Percentiles rank a stretch among this genome's conserved stretches.
Conservation (phyloP, 495 filamentous ascomycete genomes). For the Penicillium nucicola region DNA sequence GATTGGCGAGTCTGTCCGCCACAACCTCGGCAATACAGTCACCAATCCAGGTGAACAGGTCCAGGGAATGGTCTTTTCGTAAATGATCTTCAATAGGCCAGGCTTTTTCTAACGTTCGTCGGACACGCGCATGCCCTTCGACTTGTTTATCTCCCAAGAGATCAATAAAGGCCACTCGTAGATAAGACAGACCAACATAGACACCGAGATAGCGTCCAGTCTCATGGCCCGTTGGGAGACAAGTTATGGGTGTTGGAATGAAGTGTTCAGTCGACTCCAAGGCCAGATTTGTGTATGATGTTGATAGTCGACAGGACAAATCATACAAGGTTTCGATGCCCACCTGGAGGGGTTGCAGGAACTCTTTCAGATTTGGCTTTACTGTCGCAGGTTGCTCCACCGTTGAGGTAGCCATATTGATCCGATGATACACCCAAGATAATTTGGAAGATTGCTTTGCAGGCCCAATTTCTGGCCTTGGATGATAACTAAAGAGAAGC, state of each 20-base stretch:
- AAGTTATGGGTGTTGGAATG: constrained; percentile 68
- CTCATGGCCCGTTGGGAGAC: constrained; percentile 56
- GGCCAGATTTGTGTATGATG: constrained; percentile 56
- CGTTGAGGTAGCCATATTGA: too few species aligned
- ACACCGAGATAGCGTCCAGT: constrained; percentile 66
- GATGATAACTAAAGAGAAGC: too few species aligned
- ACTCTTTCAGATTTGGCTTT: constrained; percentile 7
- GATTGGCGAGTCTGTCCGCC: constrained; percentile 33
- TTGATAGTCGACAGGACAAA: constrained; percentile 53
- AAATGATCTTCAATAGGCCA: constrained; percentile 74
- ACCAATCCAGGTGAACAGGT: constrained; percentile 75
- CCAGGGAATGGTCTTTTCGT: constrained; percentile 62
- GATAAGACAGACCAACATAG: constrained; percentile 71
- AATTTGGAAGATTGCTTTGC: too few species aligned
- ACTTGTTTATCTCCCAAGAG: constrained; percentile 44
- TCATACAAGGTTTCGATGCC: constrained; percentile 39
- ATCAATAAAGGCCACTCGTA: constrained; percentile 71
- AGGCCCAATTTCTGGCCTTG: too few species aligned
- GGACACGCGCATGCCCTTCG: constrained; percentile 35
- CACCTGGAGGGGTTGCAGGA: constrained; percentile 25
- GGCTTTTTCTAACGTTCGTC: constrained; percentile 58
- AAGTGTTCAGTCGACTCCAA: constrained; percentile 62
- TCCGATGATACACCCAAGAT: too few species aligned
- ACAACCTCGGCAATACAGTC: constrained; percentile 68
- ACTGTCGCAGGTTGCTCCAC: too few species aligned